phyloP scores from a whole-genome alignment of 305 asterid genomes.

The Fraxinus velutina region DNA sequence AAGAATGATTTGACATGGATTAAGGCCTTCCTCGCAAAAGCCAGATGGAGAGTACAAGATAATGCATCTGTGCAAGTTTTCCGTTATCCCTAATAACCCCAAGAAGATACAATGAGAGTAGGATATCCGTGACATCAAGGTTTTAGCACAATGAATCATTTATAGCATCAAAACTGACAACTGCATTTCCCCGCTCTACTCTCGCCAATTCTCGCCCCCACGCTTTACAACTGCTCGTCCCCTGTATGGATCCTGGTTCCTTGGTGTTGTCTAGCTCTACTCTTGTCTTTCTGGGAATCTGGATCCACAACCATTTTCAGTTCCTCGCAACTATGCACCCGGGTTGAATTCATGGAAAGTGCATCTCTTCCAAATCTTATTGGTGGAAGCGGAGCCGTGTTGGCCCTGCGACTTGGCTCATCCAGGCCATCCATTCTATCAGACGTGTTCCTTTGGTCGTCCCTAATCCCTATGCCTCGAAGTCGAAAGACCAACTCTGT shows the following conservation, averaged over 20 bases:
- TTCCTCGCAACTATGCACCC: constrained; percentile 51
- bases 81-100: background rate
- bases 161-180: constrained; percentile 45
- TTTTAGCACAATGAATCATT: constrained; percentile 28
- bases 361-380: constrained; percentile 48
- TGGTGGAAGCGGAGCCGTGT: constrained; percentile 51
- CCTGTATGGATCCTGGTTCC: constrained; percentile 45
- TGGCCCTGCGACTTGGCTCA: constrained; percentile 29
- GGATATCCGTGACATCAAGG: background rate
- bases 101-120: background rate
- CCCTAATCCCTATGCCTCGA: constrained; percentile 53
- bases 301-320: constrained; percentile 56
- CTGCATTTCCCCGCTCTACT: constrained; percentile 24
- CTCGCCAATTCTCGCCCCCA: constrained; percentile 58
- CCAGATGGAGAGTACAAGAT: background rate
- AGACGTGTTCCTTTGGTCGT: constrained; percentile 36
- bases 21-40: background rate
- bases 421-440: constrained; percentile 43
- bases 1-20: background rate
- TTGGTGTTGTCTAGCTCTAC: constrained; percentile 42
- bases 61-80: background rate
- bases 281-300: constrained; percentile 63
- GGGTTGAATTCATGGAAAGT: constrained; percentile 34
- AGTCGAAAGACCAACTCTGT: constrained; percentile 49
- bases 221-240: constrained; percentile 55